Base-by-base conservation (phyloP, 257 asterid species). In the Nicotiana obtusifolia region DNA sequence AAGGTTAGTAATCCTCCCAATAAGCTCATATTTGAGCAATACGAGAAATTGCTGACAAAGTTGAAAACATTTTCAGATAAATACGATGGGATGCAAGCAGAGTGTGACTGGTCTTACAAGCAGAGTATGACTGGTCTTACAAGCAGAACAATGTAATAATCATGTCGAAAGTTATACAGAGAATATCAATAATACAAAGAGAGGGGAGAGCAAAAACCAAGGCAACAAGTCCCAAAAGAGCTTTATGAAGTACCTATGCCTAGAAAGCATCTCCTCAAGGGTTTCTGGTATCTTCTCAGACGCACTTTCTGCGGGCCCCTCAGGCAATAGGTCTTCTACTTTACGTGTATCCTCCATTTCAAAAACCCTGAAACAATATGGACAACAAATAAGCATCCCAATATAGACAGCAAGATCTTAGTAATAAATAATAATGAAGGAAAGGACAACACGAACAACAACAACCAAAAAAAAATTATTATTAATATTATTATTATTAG, bases 221-320 rank as follows among this genome's bases (percentile, higher is more conserved):
- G 65, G 52, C 76, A 62, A 33, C 22, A 26, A 47, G 41, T 49
- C 24, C 62, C 14, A 13, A 47, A 15, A 75, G 62, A 33, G 62
- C 62, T 60, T 75, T 24, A 71, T 64, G 61, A 37, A 57, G 64
- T 81, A 89, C 88, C 89, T 87, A 62, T 86, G 91, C 87, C 97
- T 91, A 71, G 95, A 86, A 84, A 92, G 97, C 91, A 91, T 86
- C 89, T 89, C 95, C 82, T 92, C 93, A 24, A 13, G 90, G 57
- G 87, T 85, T 87, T 91, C 95, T 82, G 77, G 86, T 80, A 87
- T 81, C 82, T 82, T 77, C 81, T 85, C 68, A 53, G 87, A 76
- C 59, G 60, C 84, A 68, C 80, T 86, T 83, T 87, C 91, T 17
- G 86, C 77, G 69, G 81, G 73, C 66, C 76, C 89, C 82, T 84